Conservation (phyloP, 1,139 yeast species). For the Kurtzmaniella quercitrusa region DNA sequence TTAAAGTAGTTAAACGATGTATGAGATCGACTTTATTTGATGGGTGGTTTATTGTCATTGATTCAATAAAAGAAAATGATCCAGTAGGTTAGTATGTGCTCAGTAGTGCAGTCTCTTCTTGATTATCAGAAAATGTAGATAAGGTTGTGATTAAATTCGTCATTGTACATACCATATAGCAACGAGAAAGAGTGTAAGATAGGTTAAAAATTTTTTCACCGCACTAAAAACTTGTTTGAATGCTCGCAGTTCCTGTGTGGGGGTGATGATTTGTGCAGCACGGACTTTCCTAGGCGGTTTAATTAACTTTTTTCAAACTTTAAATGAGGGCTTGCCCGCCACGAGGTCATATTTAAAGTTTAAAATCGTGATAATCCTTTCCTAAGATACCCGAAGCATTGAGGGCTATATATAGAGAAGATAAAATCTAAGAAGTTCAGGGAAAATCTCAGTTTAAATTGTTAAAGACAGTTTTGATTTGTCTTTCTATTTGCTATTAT, state of each 20-base stretch:
- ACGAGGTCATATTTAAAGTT: neutral
- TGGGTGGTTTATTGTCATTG: too few species aligned
- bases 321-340: neutral
- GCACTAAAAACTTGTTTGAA: neutral
- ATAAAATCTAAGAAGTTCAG: too few species aligned
- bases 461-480: too few species aligned
- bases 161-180: constrained; percentile 7
- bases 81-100: constrained; percentile 7
- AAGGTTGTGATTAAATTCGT: constrained; percentile 8
- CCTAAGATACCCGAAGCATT: neutral
- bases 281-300: neutral
- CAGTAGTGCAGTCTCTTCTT: constrained; percentile 8
- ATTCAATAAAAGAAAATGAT: too few species aligned
- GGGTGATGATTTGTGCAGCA: neutral
- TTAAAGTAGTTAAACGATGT: too few species aligned
- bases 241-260: neutral
- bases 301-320: neutral
- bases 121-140: constrained; percentile 9
- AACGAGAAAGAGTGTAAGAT: neutral
- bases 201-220: neutral
- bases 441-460: too few species aligned
- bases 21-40: too few species aligned
- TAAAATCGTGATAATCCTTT: neutral
- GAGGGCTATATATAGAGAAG: neutral
- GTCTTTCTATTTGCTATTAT: too few species aligned